Evolutionary conservation across 345 rosid genomes (phyloP), one percentile per base, ranked within the genome.

Genomic region (Abelmoschus esculentus): DNA sequence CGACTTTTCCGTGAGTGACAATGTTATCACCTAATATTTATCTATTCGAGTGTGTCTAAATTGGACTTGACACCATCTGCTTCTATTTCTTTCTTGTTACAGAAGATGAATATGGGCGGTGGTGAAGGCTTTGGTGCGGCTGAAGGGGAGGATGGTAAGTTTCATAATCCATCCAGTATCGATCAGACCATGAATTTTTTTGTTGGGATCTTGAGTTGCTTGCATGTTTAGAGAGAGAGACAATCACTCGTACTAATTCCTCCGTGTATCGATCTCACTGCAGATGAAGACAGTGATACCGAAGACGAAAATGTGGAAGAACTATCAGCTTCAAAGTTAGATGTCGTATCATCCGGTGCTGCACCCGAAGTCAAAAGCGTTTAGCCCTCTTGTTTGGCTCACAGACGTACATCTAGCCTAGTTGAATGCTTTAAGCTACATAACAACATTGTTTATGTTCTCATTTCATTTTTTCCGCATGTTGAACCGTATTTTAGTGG

Each of bases 1-100:
- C 13, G 83, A 83, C 70, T 83, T 83, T 67, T 79, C 78, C 44
- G 83, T 80, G 72, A 80, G 86, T 65, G 32, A 13, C 55, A 28
- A 3, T 15, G 18, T 42, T 18, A 55, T 32, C 0, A 1, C 11
- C 54, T 57, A 75, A 8, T 61, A n/a, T 65, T 65, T 22, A 13
- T 50, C 1, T 34, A 69, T 36, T 66, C 46, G 40, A 22, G 49
- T 11, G 49, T 11, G 6, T 17, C 28, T 8, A 17, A 31, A 49
- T 62, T 46, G 32, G 59, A 26, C 58, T 74, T 59, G 49, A 9
- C n/a, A 17, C n/a, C 3, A 13, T 52, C 10, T 38, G 49, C 57
- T 14, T 56, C 26, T 26, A 15, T 60, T 46, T 18, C 54, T 8
- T 36, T 7, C 40, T 52, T 70, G 55, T 67, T 75, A 29, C 42